Percentiles rank a stretch among this genome's conserved stretches.
These are phyloP conservation scores for Endoconidiophora polonica DNA, from an alignment of 2,329 filamentous ascomycete genomes.

Conservation along the genomic window DNA sequence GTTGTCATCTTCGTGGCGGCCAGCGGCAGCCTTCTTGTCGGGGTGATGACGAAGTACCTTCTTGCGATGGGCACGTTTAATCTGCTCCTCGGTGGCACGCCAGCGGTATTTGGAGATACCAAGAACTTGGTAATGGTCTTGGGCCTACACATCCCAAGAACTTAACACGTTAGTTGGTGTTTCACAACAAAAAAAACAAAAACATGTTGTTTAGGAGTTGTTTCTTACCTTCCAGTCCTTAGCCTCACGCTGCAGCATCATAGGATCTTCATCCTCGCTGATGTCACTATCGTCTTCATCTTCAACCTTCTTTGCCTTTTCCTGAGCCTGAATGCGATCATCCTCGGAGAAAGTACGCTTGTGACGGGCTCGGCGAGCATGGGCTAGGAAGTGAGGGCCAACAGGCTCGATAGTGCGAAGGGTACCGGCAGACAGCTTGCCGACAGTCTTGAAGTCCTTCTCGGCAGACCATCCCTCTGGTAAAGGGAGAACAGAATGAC, in stretches of 20 bases:
- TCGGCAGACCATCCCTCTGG: conserved; percentile 70
- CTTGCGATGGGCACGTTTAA: conserved; percentile 97
- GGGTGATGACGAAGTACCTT: conserved; percentile 99
- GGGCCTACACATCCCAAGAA: conserved; percentile 35
- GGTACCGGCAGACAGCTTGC: conserved; percentile 56
- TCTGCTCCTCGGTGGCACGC: conserved; percentile 90
- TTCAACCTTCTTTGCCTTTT: conserved; percentile 89
- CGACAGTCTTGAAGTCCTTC: conserved; percentile 80
- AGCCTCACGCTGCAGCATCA: conserved; percentile 81
- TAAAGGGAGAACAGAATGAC: conserved; percentile 55
- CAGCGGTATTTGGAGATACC: conserved; percentile 84
- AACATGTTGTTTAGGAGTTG: not conserved
- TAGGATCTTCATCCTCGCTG: conserved; percentile 81
- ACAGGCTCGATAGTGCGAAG: conserved; percentile 89
- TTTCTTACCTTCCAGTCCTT: conserved; percentile 93
- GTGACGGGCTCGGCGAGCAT: conserved; percentile 87
- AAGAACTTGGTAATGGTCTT: conserved; percentile 97
- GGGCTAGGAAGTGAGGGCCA: conserved; percentile 92
- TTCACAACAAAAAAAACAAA: not conserved
- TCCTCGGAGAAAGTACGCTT: conserved; percentile 98
- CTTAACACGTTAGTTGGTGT: not conserved
- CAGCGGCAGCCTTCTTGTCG: conserved; percentile 92
- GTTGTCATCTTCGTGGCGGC: conserved; percentile 77
- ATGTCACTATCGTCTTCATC: conserved; percentile 80
- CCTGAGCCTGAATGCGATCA: conserved; percentile 89